phyloP scores from a whole-genome alignment of 2,329 filamentous ascomycete genomes.

The Ascomycota sp. region DNA sequence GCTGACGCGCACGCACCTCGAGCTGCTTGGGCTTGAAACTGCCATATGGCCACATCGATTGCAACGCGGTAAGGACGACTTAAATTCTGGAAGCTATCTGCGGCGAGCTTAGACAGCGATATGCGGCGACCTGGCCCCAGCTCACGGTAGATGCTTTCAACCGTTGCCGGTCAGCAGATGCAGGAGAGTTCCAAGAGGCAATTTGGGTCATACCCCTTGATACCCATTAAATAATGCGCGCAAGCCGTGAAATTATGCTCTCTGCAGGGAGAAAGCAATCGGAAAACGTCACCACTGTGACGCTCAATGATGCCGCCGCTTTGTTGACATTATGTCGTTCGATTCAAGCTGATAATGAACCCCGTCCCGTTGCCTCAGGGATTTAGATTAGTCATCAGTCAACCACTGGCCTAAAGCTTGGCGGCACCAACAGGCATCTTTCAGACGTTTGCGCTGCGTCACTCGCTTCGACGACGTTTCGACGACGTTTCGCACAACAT shows the following conservation, averaged over 20 bases:
- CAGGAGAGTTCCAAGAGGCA: not conserved
- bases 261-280: not conserved
- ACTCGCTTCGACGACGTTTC: too few species aligned
- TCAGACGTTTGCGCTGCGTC: too few species aligned
- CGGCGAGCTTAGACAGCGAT: conserved; percentile 63
- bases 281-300: conserved; percentile 12
- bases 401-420: too few species aligned
- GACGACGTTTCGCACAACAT: too few species aligned
- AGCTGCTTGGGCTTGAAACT: conserved; percentile 77
- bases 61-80: conserved; percentile 64
- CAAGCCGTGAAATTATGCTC: not conserved
- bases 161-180: not conserved
- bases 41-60: conserved; percentile 92
- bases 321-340: too few species aligned
- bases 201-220: conserved; percentile 31
- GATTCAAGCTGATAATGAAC: too few species aligned
- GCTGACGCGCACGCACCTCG: conserved; percentile 26
- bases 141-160: conserved; percentile 70
- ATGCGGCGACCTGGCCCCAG: conserved; percentile 64
- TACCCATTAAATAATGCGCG: conserved; percentile 29
- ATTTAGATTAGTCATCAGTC: too few species aligned
- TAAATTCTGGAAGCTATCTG: conserved; percentile 52
- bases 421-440: too few species aligned
- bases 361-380: too few species aligned
- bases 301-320: conserved; percentile 1